These are phyloP conservation scores for Chaetomium cochliodes DNA, from an alignment of 495 filamentous ascomycete genomes.

Conservation along the genomic window DNA sequence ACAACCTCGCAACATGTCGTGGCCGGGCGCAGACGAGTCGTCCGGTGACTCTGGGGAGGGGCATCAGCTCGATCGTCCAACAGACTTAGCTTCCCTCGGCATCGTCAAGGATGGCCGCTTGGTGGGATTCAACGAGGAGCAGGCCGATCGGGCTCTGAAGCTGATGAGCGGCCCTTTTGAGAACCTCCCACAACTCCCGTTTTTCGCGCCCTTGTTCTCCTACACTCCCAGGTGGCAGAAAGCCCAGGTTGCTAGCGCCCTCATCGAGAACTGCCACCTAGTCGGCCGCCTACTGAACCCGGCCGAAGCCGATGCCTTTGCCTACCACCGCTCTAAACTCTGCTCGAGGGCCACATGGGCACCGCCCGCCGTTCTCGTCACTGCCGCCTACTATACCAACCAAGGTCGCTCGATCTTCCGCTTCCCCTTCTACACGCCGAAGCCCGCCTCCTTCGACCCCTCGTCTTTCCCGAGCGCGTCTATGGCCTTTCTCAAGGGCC, in stretches of 20 bases:
- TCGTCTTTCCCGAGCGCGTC: conserved; percentile 17
- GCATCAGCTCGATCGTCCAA: conserved; percentile 4
- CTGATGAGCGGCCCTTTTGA: conserved; percentile 23
- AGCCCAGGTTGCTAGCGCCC: background rate
- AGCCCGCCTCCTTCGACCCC: conserved; percentile 21
- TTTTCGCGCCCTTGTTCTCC: conserved; percentile 14
- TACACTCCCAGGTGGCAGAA: conserved; percentile 18
- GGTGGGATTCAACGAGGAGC: background rate
- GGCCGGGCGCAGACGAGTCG: conserved; percentile 11
- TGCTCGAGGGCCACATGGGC: conserved; percentile 12
- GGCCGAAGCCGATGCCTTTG: conserved; percentile 22
- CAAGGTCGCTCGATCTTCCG: conserved; percentile 25
- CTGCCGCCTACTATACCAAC: conserved; percentile 11
- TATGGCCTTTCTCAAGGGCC: conserved; percentile 13
- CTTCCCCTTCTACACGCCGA: conserved; percentile 32
- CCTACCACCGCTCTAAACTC: conserved; percentile 14
- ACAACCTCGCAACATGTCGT: conserved; percentile 12
- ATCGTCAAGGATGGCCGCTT: background rate
- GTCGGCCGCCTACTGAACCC: conserved; percentile 13
- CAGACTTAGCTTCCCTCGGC: background rate
- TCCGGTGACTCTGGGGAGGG: background rate
- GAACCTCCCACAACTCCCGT: conserved; percentile 24
- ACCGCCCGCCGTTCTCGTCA: conserved; percentile 14
- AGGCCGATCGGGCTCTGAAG: conserved; percentile 2
- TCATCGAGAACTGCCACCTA: background rate